Evolutionary conservation across 768 basidiomycete genomes (phyloP).

Genomic region (Trametes gibbosa): DNA sequence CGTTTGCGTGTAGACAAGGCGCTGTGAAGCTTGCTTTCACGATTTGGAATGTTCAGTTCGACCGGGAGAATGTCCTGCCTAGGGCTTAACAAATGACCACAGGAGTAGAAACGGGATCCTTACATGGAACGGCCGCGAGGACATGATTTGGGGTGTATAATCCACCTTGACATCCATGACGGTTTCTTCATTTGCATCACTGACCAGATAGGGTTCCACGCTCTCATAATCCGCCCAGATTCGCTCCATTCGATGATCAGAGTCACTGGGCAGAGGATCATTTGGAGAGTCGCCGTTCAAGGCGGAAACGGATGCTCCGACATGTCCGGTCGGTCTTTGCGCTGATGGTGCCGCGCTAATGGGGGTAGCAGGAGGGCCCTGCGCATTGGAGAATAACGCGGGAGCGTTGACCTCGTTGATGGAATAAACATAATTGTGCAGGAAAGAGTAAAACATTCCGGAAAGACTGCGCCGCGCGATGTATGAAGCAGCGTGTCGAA

Average conservation of each 20-base stretch:
- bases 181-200: constrained; percentile 45
- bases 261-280: constrained; percentile 64
- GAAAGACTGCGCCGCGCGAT: constrained; percentile 78
- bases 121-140: constrained; percentile 62
- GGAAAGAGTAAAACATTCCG: constrained; percentile 90
- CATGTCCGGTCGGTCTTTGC: not conserved
- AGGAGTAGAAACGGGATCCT: constrained; percentile 1
- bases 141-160: constrained; percentile 41
- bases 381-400: constrained; percentile 37
- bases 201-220: constrained; percentile 65
- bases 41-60: constrained; percentile 65
- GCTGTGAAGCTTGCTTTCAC: constrained; percentile 49
- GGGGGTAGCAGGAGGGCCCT: constrained; percentile 32
- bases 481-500: constrained; percentile 78
- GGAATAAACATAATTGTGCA: constrained; percentile 85
- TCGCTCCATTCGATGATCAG: constrained; percentile 80
- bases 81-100: not conserved
- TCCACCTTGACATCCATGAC: constrained; percentile 56
- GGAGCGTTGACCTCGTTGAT: constrained; percentile 64
- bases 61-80: constrained; percentile 75
- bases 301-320: constrained; percentile 2
- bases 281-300: constrained; percentile 22
- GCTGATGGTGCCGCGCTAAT: constrained; percentile 21
- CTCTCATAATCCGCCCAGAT: constrained; percentile 88
- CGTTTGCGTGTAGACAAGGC: constrained; percentile 34